These are phyloP conservation scores for Lasiosphaeria miniovina DNA, from an alignment of 495 filamentous ascomycete genomes.

Conservation along the genomic window DNA sequence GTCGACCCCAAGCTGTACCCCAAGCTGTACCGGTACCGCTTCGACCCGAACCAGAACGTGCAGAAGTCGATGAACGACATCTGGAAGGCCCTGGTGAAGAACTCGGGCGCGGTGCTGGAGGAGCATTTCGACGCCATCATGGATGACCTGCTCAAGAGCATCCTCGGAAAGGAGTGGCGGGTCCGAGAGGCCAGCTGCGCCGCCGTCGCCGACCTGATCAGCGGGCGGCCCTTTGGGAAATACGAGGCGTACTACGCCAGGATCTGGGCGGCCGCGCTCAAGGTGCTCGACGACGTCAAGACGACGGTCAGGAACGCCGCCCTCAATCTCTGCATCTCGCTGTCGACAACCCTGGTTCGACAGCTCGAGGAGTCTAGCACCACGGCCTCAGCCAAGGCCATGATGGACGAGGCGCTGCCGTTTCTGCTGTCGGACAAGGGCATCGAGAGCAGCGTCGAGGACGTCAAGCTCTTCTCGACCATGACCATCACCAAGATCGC, in stretches of 20 bases:
- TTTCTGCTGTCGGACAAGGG: conserved; percentile 88
- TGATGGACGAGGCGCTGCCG: conserved; percentile 80
- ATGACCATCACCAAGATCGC: conserved; percentile 80
- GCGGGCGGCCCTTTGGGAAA: conserved; percentile 67
- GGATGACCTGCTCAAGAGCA: conserved; percentile 76
- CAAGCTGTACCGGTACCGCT: conserved; percentile 89
- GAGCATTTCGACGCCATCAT: conserved; percentile 81
- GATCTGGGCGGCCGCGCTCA: conserved; percentile 80
- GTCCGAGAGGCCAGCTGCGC: conserved; percentile 87
- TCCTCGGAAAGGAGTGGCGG: conserved; percentile 88
- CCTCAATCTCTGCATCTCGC: conserved; percentile 70
- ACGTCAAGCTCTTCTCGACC: conserved; percentile 73
- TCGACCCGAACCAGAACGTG: conserved; percentile 90
- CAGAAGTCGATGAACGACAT: conserved; percentile 95
- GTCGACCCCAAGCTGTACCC: conserved; percentile 92
- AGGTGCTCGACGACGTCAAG: conserved; percentile 92
- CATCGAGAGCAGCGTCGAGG: conserved; percentile 79
- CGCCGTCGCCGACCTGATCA: conserved; percentile 81
- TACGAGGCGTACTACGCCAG: conserved; percentile 81
- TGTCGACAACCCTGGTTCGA: conserved; percentile 79
- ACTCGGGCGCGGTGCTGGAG: conserved; percentile 68
- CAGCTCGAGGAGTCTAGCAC: conserved; percentile 78
- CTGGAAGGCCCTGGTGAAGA: conserved; percentile 89
- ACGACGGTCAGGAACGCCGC: conserved; percentile 80
- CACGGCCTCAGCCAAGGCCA: conserved; percentile 65